Conservation (phyloP, 2,329 filamentous ascomycete species). For the Tolypocladium pustulatum region DNA sequence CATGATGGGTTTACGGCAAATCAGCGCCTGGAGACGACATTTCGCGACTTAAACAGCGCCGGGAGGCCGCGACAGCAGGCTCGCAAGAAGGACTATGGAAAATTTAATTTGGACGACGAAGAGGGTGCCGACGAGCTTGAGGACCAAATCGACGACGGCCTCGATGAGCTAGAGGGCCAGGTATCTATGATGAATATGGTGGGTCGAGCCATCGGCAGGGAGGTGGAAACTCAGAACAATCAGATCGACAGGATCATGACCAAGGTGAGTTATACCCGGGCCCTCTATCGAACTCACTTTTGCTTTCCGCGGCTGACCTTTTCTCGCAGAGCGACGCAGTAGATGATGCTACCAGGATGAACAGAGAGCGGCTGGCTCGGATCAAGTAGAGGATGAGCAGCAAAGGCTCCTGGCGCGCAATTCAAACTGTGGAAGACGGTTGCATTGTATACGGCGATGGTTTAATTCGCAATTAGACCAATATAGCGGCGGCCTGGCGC, state of each 20-base stretch:
- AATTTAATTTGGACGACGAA: conserved; percentile 70
- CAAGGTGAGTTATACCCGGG: conserved; percentile 49
- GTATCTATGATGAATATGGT: conserved; percentile 63
- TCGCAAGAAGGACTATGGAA: conserved; percentile 36
- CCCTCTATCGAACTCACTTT: neutral
- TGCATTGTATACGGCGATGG: neutral
- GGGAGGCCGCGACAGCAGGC: conserved; percentile 17
- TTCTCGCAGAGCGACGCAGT: conserved; percentile 64
- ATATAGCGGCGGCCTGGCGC: neutral
- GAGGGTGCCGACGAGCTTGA: conserved; percentile 38
- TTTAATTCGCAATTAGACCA: neutral
- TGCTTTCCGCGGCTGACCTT: conserved; percentile 15
- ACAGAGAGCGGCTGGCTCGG: conserved; percentile 59
- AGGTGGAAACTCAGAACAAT: conserved; percentile 68
- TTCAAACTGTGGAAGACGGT: neutral
- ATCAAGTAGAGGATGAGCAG: conserved; percentile 31
- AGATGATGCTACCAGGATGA: conserved; percentile 71
- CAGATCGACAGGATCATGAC: conserved; percentile 63
- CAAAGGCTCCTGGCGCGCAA: too few relatives aligned
- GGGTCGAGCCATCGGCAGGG: conserved; percentile 62
- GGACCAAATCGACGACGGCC: conserved; percentile 44
- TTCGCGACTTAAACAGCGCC: conserved; percentile 28
- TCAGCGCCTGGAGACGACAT: conserved; percentile 41
- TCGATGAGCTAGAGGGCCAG: conserved; percentile 59
- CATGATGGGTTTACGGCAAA: conserved; percentile 37